Evolutionary conservation across 2,329 filamentous ascomycete genomes (phyloP).

Genomic region (Ophiostoma himal-ulmi): DNA sequence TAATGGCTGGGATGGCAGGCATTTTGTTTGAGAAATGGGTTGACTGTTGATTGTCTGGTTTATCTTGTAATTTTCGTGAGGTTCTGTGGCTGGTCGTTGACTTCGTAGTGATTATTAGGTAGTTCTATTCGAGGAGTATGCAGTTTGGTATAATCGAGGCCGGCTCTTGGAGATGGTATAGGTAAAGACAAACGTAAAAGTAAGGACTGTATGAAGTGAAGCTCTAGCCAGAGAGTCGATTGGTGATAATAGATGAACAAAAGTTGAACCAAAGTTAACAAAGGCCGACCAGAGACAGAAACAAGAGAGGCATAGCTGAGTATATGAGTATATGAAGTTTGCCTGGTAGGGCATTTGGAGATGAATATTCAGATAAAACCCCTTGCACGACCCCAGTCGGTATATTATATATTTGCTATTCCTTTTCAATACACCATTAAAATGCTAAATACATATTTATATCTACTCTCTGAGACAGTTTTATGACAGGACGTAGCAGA

Average conservation of each 20-base stretch:
- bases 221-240: constrained; percentile 11
- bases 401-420: not conserved
- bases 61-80: not conserved
- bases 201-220: constrained; percentile 9
- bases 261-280: not conserved
- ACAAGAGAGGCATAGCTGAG: not conserved
- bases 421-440: not conserved
- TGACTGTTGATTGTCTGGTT: not conserved
- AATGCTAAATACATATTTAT: not conserved
- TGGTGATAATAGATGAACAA: not conserved
- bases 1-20: constrained; percentile 8
- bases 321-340: not conserved
- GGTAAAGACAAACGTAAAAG: not conserved
- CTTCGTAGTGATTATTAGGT: not conserved
- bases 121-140: not conserved
- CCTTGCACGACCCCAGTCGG: not conserved
- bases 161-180: not conserved
- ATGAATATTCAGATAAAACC: not conserved
- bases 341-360: not conserved
- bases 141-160: not conserved
- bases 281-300: not conserved
- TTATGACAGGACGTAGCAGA: constrained; percentile 12
- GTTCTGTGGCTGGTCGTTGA: not conserved
- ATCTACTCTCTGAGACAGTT: not conserved
- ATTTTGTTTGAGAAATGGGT: not conserved